Evolutionary conservation across 371 early-diverging fungal genomes (phyloP), one percentile per base, ranked within the genome.

Genomic region (Zychaea mexicana): DNA sequence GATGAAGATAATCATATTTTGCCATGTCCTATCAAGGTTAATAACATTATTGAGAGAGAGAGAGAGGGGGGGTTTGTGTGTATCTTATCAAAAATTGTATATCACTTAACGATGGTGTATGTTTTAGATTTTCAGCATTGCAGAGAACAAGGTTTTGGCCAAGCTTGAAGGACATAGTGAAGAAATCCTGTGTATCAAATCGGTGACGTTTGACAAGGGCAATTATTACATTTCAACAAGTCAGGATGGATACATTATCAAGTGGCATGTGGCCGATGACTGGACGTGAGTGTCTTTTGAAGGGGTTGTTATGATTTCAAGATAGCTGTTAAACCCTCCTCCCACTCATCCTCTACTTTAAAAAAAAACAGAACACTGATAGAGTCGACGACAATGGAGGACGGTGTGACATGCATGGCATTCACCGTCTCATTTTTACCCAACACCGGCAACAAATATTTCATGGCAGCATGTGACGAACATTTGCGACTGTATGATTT

Each of bases 341-440:
- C 42, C 15, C 15, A 7, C 15, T 1, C 42, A 42, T 15, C 7
- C 6, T n/a, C n/a, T n/a, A n/a, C n/a, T n/a, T n/a, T n/a, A n/a
- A n/a, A n/a, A n/a, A n/a, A n/a, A n/a, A n/a, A 46, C 61, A 83
- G 83, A 19, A 85, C 85, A 31, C 71, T 91, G 26, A 32, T 86
- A 30, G 78, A 80, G 6, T 72, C 83, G 30, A 87, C 74, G 2
- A 75, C 77, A 38, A 88, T 96, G 85, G 74, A 74, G 24, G 96
- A 96, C 53, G 91, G 91, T 13, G 77, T 90, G n/a, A 95, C 95
- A 0, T 95, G 94, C 76, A 96, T 96, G 95, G 96, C 94, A 8
- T 96, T 96, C 74, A 93, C 91, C 0, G 90, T 94, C 1, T 91
- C 94, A 3, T 96, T 96, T 77, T 76, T 95, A 27, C 96, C 97